Conservation (phyloP, 1,284 basidiomycete genomes). For the Calocybe gambosa region DNA sequence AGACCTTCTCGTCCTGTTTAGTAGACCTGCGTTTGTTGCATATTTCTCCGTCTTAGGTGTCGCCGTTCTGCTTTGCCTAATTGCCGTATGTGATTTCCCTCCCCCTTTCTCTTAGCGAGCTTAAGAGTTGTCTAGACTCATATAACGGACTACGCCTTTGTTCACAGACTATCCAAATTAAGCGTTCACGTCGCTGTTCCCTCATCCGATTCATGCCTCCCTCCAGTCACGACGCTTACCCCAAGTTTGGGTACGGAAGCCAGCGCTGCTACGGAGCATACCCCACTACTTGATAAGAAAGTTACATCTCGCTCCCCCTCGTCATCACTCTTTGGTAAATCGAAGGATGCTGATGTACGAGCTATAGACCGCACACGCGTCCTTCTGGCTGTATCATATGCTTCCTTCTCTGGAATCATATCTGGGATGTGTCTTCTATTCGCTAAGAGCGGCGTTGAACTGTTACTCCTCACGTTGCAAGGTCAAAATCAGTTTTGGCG, state of each 20-base stretch:
- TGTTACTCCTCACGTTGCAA: slow-evolving; percentile 75
- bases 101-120: background rate
- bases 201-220: slow-evolving; percentile 14
- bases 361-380: slow-evolving; percentile 49
- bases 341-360: slow-evolving; percentile 18
- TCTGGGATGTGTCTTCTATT: slow-evolving; percentile 92
- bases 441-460: slow-evolving; percentile 91
- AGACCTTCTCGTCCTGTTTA: slow-evolving; percentile 78
- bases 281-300: slow-evolving; percentile 54
- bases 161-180: slow-evolving; percentile 19
- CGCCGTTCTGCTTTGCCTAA: slow-evolving; percentile 55
- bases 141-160: slow-evolving; percentile 44
- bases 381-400: slow-evolving; percentile 80
- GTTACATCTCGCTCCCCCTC: slow-evolving; percentile 21
- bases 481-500: slow-evolving; percentile 86
- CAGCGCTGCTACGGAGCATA: slow-evolving; percentile 43
- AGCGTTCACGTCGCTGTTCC: slow-evolving; percentile 5
- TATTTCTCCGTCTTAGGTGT: slow-evolving; percentile 77
- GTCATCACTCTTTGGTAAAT: slow-evolving; percentile 21
- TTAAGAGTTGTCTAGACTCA: slow-evolving; percentile 41
- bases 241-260: slow-evolving; percentile 28
- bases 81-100: slow-evolving; percentile 45
- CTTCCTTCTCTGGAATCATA: slow-evolving; percentile 86
- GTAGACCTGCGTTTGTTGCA: slow-evolving; percentile 71
- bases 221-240: slow-evolving; percentile 26